Evolutionary conservation across 306 rosid species (phyloP).

Genomic region (Aeschynomene evenia): DNA sequence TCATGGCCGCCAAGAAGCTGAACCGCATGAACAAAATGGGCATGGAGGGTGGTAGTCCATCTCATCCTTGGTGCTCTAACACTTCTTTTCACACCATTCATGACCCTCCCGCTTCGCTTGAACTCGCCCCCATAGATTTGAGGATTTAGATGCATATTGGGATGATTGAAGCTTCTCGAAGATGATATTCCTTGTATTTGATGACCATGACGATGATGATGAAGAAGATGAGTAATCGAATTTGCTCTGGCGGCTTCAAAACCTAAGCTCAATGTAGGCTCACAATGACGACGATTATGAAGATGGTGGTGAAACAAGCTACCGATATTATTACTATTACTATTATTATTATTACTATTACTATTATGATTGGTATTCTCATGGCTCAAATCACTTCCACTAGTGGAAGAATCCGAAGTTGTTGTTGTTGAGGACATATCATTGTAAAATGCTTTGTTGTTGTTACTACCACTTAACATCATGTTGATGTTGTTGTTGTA

Average conservation of each 20-base stretch:
- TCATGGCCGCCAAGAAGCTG: constrained; percentile 99
- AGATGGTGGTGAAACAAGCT: constrained; percentile 7
- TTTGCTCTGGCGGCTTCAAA: constrained; percentile 34
- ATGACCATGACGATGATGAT: constrained; percentile 26
- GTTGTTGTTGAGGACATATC: constrained; percentile 64
- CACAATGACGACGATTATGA: neutral
- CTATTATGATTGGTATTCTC: constrained; percentile 43
- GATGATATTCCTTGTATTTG: constrained; percentile 28
- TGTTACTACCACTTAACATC: constrained; percentile 18
- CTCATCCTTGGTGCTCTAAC: constrained; percentile 96
- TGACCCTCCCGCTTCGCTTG: constrained; percentile 54
- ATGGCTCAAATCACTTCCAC: constrained; percentile 76
- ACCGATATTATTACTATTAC: too few species aligned
- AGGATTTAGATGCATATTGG: constrained; percentile 40
- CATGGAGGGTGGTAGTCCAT: constrained; percentile 97
- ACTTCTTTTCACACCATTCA: constrained; percentile 60
- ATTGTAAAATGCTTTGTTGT: constrained; percentile 26
- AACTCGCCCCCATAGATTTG: constrained; percentile 72
- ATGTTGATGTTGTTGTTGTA: constrained; percentile 15
- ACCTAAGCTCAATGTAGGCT: constrained; percentile 68
- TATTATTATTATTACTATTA: too few species aligned
- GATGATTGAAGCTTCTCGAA: constrained; percentile 38
- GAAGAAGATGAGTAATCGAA: constrained; percentile 32
- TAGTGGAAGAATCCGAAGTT: constrained; percentile 66
- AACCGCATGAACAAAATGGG: constrained; percentile 96